Evolutionary conservation across 306 rosid species (phyloP), one percentile per base, ranked within the genome.

Genomic region (Malus sylvestris): DNA sequence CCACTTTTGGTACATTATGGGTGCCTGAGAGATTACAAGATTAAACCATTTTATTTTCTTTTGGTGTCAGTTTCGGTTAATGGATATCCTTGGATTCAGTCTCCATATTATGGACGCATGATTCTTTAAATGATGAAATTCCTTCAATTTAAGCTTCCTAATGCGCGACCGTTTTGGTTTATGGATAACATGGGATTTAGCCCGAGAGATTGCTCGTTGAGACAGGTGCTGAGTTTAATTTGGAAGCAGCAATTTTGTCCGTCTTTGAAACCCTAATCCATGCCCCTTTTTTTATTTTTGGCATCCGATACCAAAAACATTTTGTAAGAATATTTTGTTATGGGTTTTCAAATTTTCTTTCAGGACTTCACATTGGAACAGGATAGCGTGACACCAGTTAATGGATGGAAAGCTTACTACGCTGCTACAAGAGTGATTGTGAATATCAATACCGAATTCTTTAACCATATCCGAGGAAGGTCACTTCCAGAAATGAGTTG

Each of bases 341-440:
- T 53, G 42, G 76, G 76, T 46, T 76, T 13, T 76, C 63, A 45
- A 40, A 58, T 88, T 42, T 25, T 76, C 70, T 85, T 79, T 53
- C 70, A 95, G 97, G 99, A 96, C 85, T 96, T 91, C 83, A 89
- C 99, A 13, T 83, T 84, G 88, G 99, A 96, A 83, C 99, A 96
- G 84, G 96, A 86, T 77, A 84, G 82, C 18, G 72, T 96, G 66
- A 91, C 86, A 20, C 99, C 99, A 33, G 73, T 61, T 30, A 96
- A 93, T 75, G 99, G 99, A 77, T 93, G 99, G 99, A 96, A 96
- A 79, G 94, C 97, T 63, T 96, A 96, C 86, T 96, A 96, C 86
- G 99, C 99, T 80, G 99, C 97, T 61, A 96, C 99, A 53, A 71
- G 97, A 82, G 93, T 96, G 20, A 86, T 96, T 87, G 91, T 91